Conservation (phyloP, 257 asterid genomes). For the Solanum medicagineum region DNA sequence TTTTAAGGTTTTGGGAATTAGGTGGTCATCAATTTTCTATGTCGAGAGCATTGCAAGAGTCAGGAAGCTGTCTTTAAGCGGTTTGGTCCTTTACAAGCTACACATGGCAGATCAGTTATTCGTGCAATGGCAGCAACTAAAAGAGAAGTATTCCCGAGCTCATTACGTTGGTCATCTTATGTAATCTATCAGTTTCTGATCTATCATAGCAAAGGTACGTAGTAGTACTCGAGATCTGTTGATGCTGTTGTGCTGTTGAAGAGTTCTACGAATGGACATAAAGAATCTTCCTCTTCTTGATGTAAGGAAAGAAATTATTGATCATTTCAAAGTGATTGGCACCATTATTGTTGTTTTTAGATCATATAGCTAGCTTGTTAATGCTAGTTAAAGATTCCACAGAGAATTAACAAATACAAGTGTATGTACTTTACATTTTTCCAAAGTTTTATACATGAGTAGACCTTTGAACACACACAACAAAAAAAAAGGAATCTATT, state of each 20-base stretch:
- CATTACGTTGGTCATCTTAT: constrained; percentile 77
- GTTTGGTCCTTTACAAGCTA: constrained; percentile 70
- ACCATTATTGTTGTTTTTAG: background rate
- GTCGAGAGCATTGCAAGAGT: constrained; percentile 97
- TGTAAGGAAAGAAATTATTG: background rate
- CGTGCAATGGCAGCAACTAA: constrained; percentile 90
- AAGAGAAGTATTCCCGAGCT: constrained; percentile 67
- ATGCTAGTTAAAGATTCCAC: background rate
- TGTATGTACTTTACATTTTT: background rate
- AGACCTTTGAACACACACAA: background rate
- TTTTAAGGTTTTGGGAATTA: constrained; percentile 70
- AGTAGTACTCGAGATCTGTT: background rate
- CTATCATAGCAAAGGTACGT: background rate
- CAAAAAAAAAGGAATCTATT: too few species aligned
- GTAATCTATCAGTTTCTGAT: constrained; percentile 10
- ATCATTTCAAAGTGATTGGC: background rate
- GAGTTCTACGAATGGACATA: background rate
- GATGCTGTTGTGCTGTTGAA: background rate
- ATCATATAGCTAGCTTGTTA: background rate
- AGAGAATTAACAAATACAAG: background rate
- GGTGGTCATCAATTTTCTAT: constrained; percentile 83
- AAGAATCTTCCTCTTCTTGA: background rate
- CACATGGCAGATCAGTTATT: constrained; percentile 75
- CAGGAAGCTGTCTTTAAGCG: constrained; percentile 75
- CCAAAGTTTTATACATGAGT: background rate